Evolutionary conservation across 1,284 basidiomycete genomes (phyloP), one percentile per base, ranked within the genome.

Genomic region (Papiliotrema laurentii): DNA sequence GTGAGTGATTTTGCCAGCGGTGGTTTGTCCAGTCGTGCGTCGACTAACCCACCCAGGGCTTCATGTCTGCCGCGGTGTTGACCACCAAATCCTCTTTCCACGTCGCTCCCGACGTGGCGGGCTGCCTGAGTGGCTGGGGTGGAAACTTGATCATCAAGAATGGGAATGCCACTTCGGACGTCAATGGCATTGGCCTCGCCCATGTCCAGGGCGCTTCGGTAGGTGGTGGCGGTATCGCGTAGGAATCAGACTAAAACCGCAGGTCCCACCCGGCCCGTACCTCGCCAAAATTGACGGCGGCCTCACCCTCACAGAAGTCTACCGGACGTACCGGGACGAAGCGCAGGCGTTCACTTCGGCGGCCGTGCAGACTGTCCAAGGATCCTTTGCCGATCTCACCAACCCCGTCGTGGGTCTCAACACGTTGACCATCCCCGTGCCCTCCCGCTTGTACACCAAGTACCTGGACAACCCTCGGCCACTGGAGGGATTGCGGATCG

Each of bases 221-320:
- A 36, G 44, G 46, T 38, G 30, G 10, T 19, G 22, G 26, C 6
- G 16, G 2, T 3, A 11, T 16, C 14, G 3, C n/a, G 10, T n/a
- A n/a, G n/a, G n/a, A n/a, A 3, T 18, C n/a, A 4, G 18, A 10
- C 3, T 11, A 45, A 47, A 27, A 52, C 26, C 5, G 18, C 24
- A 53, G 51, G 47, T 66, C 2, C 60, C 61, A 6, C 45, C 50
- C 7, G 64, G 64, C n/a, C 64, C 64, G 11, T 66, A 66, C 45
- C 55, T 60, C 39, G 61, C 61, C 5, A 47, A 45, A 5, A 46
- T 61, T 36, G 36, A 49, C 33, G 50, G 51, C 14, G 42, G 50
- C 11, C 34, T 59, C 26, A 43, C 45, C 13, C 46, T 66, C 22
- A 59, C 59, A 36, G 50, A 63, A 47, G 54, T 63, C 11, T 66